Evolutionary conservation across 2,329 filamentous ascomycete genomes (phyloP), one percentile per base, ranked within the genome.

Genomic region (Pestalotiopsis sp.): DNA sequence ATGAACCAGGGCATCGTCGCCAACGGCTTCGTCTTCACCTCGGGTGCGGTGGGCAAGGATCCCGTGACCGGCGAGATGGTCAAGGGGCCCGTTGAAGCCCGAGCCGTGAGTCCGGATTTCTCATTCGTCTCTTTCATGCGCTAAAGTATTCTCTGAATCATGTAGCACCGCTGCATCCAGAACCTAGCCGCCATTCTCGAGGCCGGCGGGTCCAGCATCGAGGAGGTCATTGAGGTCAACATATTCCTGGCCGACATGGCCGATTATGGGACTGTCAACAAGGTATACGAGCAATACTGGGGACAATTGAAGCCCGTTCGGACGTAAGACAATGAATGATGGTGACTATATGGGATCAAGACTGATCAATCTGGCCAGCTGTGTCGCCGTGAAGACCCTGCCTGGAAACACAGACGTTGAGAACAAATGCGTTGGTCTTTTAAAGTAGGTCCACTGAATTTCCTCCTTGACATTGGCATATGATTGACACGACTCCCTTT

Each of bases 241-340:
- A 91, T 97, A 78, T 98, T 98, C 87, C 84, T 98, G 70, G 91
- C 92, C 65, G 92, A 97, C 82, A 98, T 98, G 95, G 89, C 87
- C 72, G 87, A 96, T 82, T 98, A 98, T 78, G 90, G 88, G 62
- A 90, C 90, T 79, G 94, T 97, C 92, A 97, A 97, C 83, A 86
- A 86, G 73, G 92, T 63, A 7, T 63, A 63, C 20, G 45, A 52
- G 45, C 14, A 52, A n/a, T 52, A 52, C n/a, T 52, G 45, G 45
- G 45, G 45, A n/a, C 14, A 52, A 9, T 52, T 52, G 45, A 52
- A 52, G 45, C 45, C 45, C n/a, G 45, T n/a, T 52, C 45, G 45
- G 17, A 52, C 45, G 45, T 52, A 9, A 23, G 45, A 20, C 17
- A 9, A 9, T 9, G 4, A n/a, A 7, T n/a, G 17, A 6, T 20